A percentile compares a stretch with the other conserved stretches of the same genome.
These are phyloP conservation scores for Fusarium newnesense DNA, from an alignment of 2,329 filamentous ascomycete species.

Conservation along the genomic window DNA sequence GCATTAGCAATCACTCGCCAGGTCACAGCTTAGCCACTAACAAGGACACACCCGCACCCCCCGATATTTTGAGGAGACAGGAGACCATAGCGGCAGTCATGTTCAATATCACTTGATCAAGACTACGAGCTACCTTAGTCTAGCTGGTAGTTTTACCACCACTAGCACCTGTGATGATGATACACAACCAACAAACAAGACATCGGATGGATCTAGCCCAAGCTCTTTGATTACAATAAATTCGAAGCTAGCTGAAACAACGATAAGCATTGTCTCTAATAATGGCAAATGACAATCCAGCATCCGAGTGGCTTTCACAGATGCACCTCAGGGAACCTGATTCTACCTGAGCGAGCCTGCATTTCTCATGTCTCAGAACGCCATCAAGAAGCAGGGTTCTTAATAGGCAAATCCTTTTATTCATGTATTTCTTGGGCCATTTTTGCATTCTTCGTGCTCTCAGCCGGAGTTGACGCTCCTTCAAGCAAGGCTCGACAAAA, in stretches of 20 bases:
- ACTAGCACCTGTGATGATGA: constrained; percentile 14
- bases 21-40: constrained; percentile 7
- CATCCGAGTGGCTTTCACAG: constrained; percentile 13
- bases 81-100: constrained; percentile 15
- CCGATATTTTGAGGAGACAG: background rate
- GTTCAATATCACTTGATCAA: constrained; percentile 26
- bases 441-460: constrained; percentile 10
- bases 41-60: constrained; percentile 8
- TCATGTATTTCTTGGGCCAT: constrained; percentile 1
- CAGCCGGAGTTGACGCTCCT: background rate
- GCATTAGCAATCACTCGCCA: background rate
- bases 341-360: constrained; percentile 2
- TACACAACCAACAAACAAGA: constrained; percentile 33
- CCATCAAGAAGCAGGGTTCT: constrained; percentile 21
- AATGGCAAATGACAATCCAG: constrained; percentile 10
- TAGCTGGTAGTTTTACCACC: constrained; percentile 34
- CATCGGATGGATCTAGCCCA: constrained; percentile 24
- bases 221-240: background rate
- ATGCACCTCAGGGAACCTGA: constrained; percentile 12
- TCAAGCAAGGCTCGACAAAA: background rate
- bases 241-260: constrained; percentile 23
- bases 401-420: background rate
- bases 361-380: constrained; percentile 33
- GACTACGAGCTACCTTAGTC: constrained; percentile 21
- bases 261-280: constrained; percentile 23